These are phyloP conservation scores for Apiospora hydei DNA, from an alignment of 2,329 filamentous ascomycete genomes.

Conservation along the genomic window DNA sequence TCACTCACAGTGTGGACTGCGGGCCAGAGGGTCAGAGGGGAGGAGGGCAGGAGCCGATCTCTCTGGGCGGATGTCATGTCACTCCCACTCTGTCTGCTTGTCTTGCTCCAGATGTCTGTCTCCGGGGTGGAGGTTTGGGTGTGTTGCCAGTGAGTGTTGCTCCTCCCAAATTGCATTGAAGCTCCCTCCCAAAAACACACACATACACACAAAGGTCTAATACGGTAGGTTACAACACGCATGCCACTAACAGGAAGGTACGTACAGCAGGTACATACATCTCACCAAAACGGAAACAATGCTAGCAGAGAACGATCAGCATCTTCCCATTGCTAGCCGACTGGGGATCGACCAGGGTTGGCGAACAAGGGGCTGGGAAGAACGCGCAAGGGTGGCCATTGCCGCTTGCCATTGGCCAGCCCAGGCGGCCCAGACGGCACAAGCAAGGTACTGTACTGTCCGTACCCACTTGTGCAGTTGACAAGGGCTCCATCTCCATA, in stretches of 20 bases:
- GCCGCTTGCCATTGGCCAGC: neutral
- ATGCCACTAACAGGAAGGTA: conserved; percentile 15
- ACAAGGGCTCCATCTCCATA: neutral
- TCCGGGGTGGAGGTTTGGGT: neutral
- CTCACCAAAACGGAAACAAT: neutral
- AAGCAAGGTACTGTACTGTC: conserved; percentile 3
- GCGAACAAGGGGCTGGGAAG: conserved; percentile 8
- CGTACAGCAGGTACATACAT: neutral
- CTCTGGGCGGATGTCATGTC: conserved; percentile 2
- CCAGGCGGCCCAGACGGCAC: conserved; percentile 6
- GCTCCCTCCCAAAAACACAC: neutral
- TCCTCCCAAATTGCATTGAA: neutral
- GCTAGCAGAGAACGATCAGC: conserved; percentile 18
- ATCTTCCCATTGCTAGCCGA: conserved; percentile 17
- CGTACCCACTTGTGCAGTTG: neutral
- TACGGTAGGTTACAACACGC: conserved; percentile 16
- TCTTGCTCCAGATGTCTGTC: neutral
- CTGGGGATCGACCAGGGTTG: conserved; percentile 1
- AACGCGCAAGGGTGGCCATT: neutral
- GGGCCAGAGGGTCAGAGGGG: neutral
- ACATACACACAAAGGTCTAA: neutral
- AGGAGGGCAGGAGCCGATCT: neutral
- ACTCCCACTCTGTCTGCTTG: neutral
- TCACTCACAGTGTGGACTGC: neutral
- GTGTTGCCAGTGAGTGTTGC: neutral